phyloP scores from a whole-genome alignment of 108 stramenopile genomes.

The Cyclotella choctawhatcheeana region DNA sequence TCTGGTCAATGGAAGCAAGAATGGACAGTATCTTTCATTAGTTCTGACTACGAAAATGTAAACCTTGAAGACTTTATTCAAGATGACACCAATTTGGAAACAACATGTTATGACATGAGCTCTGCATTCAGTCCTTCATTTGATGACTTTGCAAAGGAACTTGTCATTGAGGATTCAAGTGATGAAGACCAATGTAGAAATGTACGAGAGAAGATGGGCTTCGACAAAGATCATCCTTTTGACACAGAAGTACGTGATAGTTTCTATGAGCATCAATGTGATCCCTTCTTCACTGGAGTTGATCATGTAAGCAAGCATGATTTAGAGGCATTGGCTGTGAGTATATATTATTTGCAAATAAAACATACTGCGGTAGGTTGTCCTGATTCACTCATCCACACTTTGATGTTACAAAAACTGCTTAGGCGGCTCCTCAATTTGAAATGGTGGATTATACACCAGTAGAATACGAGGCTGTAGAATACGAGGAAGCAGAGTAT shows the following conservation, averaged over 20 bases:
- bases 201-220: slow-evolving; percentile 3
- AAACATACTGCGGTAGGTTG: too few relatives aligned
- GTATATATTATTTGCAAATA: too few relatives aligned
- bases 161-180: slow-evolving; percentile 7
- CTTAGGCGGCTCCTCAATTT: neutral
- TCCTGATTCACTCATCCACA: too few relatives aligned
- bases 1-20: neutral
- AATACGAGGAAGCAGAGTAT: neutral
- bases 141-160: slow-evolving; percentile 9
- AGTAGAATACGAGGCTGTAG: too few relatives aligned
- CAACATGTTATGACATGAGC: neutral
- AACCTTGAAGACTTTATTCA: neutral
- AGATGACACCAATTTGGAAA: neutral
- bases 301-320: neutral
- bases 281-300: neutral
- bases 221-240: slow-evolving; percentile 10
- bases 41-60: neutral
- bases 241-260: slow-evolving; percentile 14
- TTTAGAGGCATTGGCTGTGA: neutral
- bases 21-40: neutral
- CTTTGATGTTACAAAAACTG: too few relatives aligned
- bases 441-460: neutral
- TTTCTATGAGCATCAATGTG: neutral
- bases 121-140: slow-evolving; percentile 9
- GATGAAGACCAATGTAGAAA: slow-evolving; percentile 10